Conservation (phyloP, 768 basidiomycete genomes). For the Xerocomellus intermedius region DNA sequence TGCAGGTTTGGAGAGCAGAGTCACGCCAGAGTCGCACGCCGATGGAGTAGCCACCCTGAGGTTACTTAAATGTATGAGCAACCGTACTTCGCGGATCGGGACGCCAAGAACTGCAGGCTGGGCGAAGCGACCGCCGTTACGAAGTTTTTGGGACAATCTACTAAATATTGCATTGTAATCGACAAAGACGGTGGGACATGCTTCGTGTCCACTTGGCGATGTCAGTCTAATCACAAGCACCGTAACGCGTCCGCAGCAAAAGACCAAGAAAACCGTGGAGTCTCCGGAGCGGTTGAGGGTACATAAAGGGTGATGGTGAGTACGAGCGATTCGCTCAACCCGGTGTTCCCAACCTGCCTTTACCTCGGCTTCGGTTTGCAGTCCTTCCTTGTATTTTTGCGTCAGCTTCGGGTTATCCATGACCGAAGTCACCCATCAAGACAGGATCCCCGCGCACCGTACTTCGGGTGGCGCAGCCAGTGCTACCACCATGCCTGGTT, state of each 20-base stretch:
- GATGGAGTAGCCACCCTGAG: neutral
- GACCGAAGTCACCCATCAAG: neutral
- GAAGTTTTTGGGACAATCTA: neutral
- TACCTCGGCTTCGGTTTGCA: neutral
- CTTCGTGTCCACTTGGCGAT: slow-evolving; percentile 1
- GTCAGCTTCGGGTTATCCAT: neutral
- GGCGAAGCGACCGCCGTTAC: neutral
- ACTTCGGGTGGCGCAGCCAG: neutral
- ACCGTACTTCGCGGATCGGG: slow-evolving; percentile 9
- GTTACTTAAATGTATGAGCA: neutral
- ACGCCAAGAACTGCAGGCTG: slow-evolving; percentile 17
- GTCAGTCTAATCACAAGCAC: neutral
- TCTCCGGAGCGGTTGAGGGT: neutral
- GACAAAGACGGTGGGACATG: slow-evolving; percentile 10
- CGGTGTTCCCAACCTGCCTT: neutral
- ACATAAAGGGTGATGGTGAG: slow-evolving; percentile 14
- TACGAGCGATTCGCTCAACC: neutral
- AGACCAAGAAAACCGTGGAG: neutral
- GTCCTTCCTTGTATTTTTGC: neutral
- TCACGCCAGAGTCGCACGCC: neutral
- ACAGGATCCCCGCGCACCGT: neutral
- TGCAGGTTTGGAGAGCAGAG: neutral
- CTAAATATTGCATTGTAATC: neutral
- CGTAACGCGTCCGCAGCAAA: slow-evolving; percentile 1
- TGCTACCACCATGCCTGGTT: neutral